phyloP scores from a whole-genome alignment of 1,284 basidiomycete species.

The Cryptococcus depauperatus region DNA sequence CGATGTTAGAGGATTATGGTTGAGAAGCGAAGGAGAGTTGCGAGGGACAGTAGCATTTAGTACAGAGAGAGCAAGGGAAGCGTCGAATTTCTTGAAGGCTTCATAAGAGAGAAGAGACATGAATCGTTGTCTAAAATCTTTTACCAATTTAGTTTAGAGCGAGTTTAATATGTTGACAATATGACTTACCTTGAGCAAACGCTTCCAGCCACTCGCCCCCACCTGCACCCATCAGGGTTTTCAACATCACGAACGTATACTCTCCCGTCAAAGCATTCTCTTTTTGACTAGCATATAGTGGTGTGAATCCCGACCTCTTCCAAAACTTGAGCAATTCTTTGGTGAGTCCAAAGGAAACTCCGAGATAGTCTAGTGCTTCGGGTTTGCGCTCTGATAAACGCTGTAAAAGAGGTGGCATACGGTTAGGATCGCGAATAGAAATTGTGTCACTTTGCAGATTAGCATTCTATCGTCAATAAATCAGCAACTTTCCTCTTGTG shows the following conservation, averaged over 20 bases:
- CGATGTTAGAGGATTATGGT: constrained; percentile 51
- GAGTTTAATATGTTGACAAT: background rate
- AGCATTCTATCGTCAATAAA: constrained; percentile 26
- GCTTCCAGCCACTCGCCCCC: constrained; percentile 73
- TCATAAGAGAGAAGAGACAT: constrained; percentile 82
- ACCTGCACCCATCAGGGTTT: constrained; percentile 56
- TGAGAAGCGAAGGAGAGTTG: constrained; percentile 5
- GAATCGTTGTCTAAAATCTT: constrained; percentile 90
- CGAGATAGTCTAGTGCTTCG: constrained; percentile 86
- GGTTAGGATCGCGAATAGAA: constrained; percentile 61
- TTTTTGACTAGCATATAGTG: constrained; percentile 88
- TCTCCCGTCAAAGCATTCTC: constrained; percentile 93
- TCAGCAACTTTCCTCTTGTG: background rate
- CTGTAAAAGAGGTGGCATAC: constrained; percentile 90
- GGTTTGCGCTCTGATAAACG: constrained; percentile 84
- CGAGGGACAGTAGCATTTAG: constrained; percentile 61
- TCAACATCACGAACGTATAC: constrained; percentile 90
- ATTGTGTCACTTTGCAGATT: constrained; percentile 65
- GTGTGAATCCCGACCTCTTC: constrained; percentile 86
- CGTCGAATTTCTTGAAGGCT: constrained; percentile 78
- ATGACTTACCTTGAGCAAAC: constrained; percentile 69
- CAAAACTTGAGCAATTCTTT: constrained; percentile 87
- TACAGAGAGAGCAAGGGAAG: constrained; percentile 76
- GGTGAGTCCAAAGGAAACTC: constrained; percentile 93
- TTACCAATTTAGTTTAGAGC: no score